Conservation (phyloP, 257 asterid genomes). For the Ilex asprella region DNA sequence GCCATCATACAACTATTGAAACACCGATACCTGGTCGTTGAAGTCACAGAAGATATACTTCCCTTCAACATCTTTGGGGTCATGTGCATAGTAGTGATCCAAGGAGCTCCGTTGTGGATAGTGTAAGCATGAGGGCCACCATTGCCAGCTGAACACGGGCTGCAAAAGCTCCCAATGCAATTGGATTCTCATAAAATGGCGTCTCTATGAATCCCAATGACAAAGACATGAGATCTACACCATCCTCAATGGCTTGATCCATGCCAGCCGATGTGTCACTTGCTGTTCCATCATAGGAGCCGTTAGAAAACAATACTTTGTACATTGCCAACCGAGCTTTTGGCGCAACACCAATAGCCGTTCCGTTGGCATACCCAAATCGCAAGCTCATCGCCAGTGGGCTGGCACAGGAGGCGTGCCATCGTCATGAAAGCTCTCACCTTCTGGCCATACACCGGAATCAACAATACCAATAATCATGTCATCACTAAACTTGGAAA, state of each 20-base stretch:
- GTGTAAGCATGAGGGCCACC: neutral
- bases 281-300: neutral
- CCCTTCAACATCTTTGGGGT: neutral
- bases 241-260: neutral
- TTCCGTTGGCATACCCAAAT: neutral
- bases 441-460: constrained; percentile 9
- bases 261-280: neutral
- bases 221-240: neutral
- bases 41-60: neutral
- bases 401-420: neutral
- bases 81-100: neutral
- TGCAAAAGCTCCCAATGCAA: neutral
- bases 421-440: constrained; percentile 6
- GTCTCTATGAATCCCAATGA: neutral
- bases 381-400: neutral
- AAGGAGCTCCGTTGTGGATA: neutral
- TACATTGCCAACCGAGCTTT: neutral
- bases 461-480: constrained; percentile 10
- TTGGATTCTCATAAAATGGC: neutral
- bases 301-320: neutral
- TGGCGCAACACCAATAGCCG: neutral
- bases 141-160: neutral
- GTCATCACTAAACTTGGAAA: constrained; percentile 5
- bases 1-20: neutral
- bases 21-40: neutral